phyloP scores from a whole-genome alignment of 75 land plant genomes.

The Pinus taeda region DNA sequence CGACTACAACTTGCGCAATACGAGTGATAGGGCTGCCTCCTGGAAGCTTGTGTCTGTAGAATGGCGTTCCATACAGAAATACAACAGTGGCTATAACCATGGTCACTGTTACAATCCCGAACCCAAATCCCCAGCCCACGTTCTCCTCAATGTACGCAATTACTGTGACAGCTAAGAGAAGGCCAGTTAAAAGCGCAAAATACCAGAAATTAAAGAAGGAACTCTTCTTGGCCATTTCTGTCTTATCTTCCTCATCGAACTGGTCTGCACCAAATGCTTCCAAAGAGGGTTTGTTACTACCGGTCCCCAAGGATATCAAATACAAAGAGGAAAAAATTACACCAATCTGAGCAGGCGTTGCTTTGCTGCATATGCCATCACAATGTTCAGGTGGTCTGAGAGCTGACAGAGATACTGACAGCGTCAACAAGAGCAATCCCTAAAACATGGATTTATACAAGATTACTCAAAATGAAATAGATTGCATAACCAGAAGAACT shows the following conservation, averaged over 20 bases:
- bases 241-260: too few relatives aligned
- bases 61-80: slow-evolving; percentile 9
- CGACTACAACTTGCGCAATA: too few relatives aligned
- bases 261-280: too few relatives aligned
- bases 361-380: slow-evolving; percentile 17
- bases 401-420: slow-evolving; percentile 20
- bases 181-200: slow-evolving; percentile 24
- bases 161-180: slow-evolving; percentile 18
- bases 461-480: neutral
- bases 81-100: slow-evolving; percentile 26
- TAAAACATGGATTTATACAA: slow-evolving; percentile 1
- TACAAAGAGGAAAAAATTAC: slow-evolving; percentile 34
- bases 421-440: slow-evolving; percentile 36
- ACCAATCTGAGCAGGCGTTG: slow-evolving; percentile 6
- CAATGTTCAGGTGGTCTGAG: neutral
- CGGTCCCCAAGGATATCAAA: slow-evolving; percentile 42
- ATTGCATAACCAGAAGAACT: neutral
- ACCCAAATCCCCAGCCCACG: too few relatives aligned
- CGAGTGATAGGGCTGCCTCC: too few relatives aligned
- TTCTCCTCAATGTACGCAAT: too few relatives aligned
- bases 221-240: too few relatives aligned
- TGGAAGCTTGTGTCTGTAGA: too few relatives aligned
- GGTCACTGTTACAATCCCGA: slow-evolving; percentile 20
- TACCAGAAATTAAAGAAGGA: slow-evolving; percentile 25
- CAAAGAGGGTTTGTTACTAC: slow-evolving; percentile 13